A percentile compares a stretch with the other conserved stretches of the same genome.
Evolutionary conservation across 176 grass and related monocot species (phyloP).

Genomic region (Cenchrus fungigraminus): DNA sequence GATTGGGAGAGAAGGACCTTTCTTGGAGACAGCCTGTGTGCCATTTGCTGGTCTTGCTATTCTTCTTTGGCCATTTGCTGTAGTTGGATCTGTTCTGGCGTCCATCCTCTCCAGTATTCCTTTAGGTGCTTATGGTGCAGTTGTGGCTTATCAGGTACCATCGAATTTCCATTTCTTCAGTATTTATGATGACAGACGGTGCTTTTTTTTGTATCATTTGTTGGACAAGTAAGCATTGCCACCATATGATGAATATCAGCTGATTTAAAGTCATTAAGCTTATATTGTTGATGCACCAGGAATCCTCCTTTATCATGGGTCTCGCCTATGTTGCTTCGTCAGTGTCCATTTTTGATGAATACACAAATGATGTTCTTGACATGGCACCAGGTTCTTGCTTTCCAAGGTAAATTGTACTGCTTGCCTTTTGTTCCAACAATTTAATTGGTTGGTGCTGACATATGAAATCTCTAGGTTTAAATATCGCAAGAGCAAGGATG

Average conservation of each 20-base stretch:
- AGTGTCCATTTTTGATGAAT: conserved; percentile 94
- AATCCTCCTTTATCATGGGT: conserved; percentile 79
- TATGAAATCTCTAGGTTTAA: conserved; percentile 59
- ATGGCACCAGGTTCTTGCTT: conserved; percentile 97
- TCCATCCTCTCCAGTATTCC: conserved; percentile 83
- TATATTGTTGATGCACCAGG: conserved; percentile 56
- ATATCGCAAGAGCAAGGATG: conserved; percentile 59
- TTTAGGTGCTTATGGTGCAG: conserved; percentile 81
- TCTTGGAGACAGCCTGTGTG: conserved; percentile 94
- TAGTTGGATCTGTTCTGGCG: conserved; percentile 69
- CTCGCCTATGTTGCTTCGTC: conserved; percentile 73
- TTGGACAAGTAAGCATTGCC: neutral
- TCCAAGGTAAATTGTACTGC: conserved; percentile 62
- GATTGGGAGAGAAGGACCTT: conserved; percentile 90
- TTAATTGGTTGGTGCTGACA: conserved; percentile 22
- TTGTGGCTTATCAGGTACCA: conserved; percentile 90
- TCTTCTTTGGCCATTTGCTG: conserved; percentile 94
- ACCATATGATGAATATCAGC: conserved; percentile 5
- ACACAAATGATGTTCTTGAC: conserved; percentile 93
- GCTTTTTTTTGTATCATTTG: neutral
- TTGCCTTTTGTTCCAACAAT: conserved; percentile 28
- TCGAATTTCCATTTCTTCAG: neutral
- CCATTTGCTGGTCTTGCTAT: conserved; percentile 96
- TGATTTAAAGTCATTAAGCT: conserved; percentile 28
- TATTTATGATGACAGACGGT: neutral